These are phyloP conservation scores for Tulasnella sp. DNA, from an alignment of 768 basidiomycete species.

Conservation along the genomic window DNA sequence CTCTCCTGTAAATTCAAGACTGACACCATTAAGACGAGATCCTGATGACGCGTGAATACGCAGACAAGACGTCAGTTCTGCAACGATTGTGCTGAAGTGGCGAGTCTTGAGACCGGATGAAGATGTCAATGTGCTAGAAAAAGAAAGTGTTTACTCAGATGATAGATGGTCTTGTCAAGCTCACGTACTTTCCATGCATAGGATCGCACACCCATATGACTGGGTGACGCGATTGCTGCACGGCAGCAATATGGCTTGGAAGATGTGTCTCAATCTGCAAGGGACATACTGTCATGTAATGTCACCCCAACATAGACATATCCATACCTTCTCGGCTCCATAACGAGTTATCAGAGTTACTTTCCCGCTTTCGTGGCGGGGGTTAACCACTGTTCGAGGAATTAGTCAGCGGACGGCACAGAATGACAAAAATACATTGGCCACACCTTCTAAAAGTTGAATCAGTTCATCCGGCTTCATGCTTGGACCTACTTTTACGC, in stretches of 20 bases:
- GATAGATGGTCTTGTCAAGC: background rate
- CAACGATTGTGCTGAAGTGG: constrained; percentile 76
- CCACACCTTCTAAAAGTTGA: constrained; percentile 52
- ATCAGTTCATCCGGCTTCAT: constrained; percentile 71
- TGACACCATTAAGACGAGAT: constrained; percentile 72
- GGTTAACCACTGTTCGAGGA: constrained; percentile 53
- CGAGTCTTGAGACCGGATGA: constrained; percentile 76
- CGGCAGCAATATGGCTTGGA: constrained; percentile 65
- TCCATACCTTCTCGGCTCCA: constrained; percentile 64
- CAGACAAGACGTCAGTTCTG: constrained; percentile 71
- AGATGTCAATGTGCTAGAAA: constrained; percentile 65
- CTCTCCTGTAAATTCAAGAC: constrained; percentile 87
- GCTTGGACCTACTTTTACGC: constrained; percentile 89
- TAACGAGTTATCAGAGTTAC: constrained; percentile 90
- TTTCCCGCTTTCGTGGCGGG: constrained; percentile 64
- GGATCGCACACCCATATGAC: constrained; percentile 95
- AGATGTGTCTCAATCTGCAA: constrained; percentile 62
- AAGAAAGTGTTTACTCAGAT: background rate
- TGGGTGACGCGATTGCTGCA: constrained; percentile 67
- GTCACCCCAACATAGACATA: background rate
- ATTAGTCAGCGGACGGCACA: background rate
- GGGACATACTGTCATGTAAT: background rate
- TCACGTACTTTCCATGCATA: constrained; percentile 94
- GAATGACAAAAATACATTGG: background rate
- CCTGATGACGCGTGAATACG: constrained; percentile 58